A percentile compares a stretch with the other conserved stretches of the same genome.
phyloP scores from a whole-genome alignment of 169 alveolate species.

The Plasmodium vivax region DNA sequence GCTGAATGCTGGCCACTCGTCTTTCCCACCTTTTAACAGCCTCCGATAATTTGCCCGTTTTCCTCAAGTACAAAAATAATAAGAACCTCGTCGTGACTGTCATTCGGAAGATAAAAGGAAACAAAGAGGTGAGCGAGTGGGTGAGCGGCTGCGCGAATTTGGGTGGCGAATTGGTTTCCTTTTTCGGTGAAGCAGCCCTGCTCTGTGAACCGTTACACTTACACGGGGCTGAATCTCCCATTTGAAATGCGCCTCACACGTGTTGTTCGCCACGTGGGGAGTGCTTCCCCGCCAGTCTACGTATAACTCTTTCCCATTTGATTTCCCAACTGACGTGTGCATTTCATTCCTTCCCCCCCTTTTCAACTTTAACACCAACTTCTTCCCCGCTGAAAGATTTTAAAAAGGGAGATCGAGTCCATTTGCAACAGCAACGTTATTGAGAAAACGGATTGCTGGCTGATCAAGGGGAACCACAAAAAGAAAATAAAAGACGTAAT shows the following conservation, averaged over 20 bases:
- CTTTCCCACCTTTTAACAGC: conserved; percentile 48
- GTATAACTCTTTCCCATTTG: background rate
- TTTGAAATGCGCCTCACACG: background rate
- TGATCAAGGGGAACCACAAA: conserved; percentile 83
- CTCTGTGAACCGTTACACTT: background rate
- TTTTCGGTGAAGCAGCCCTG: background rate
- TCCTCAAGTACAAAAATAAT: conserved; percentile 81
- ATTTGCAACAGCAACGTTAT: conserved; percentile 78
- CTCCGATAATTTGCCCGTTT: conserved; percentile 85
- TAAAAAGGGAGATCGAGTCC: conserved; percentile 78
- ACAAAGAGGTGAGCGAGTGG: conserved; percentile 50
- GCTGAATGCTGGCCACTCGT: background rate
- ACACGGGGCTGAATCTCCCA: background rate
- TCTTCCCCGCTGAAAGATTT: conserved; percentile 11
- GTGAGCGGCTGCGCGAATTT: background rate
- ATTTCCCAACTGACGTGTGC: background rate
- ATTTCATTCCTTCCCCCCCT: background rate
- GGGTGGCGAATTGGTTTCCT: background rate
- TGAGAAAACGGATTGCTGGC: conserved; percentile 76
- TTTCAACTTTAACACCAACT: background rate
- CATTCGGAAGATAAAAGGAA: conserved; percentile 83
- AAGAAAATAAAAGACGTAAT: conserved; percentile 77
- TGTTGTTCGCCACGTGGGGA: background rate
- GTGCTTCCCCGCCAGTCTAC: background rate
- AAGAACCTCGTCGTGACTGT: conserved; percentile 81